Evolutionary conservation across 2,329 filamentous ascomycete species (phyloP), one percentile per base, ranked within the genome.

Genomic region (Diaporthe citri): DNA sequence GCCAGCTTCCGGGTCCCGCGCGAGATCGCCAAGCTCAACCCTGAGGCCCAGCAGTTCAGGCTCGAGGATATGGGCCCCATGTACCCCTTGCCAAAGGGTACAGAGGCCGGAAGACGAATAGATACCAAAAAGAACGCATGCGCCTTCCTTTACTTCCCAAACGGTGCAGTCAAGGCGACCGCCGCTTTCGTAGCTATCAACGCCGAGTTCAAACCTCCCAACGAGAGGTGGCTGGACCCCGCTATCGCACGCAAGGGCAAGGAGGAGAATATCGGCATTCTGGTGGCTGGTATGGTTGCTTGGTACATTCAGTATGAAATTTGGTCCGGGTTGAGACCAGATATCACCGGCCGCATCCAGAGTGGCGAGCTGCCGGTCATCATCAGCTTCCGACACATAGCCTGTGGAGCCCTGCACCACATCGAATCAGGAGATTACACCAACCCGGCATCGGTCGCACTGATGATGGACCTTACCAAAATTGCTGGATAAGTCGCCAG

Each of bases 111-210:
- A 31, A 31, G 31, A 31, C 31, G 31, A 31, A 31, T 74, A 55
- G 34, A 70, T 20, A 13, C 48, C 3, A 13, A 62, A 8, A 43
- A 4, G 17, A 55, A 71, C n/a, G 43, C 72, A 10, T 34, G 64
- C 7, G 43, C 52, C 55, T 74, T 71, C 41, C 7, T 71, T 55
- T 71, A 74, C 10, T 60, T 31, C 2, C 62, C 62, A 13, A n/a
- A 43, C 8, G 43, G 15, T 43, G n/a, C 52, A 2, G 20, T 10
- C 25, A 71, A 71, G 34, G 72, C 62, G 3, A 52, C 64, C 22
- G 52, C 64, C 2, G 64, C 55, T 15, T 74, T 74, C 34, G 5
- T 74, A 15, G 62, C 72, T 15, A 56, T 74, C 25, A 74, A 74
- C 25, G 56, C 55, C 52, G 51, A 67, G 28, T 31, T 67, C 36